Evolutionary conservation across 257 asterid species (phyloP).

Genomic region (Solanum dulcamara): DNA sequence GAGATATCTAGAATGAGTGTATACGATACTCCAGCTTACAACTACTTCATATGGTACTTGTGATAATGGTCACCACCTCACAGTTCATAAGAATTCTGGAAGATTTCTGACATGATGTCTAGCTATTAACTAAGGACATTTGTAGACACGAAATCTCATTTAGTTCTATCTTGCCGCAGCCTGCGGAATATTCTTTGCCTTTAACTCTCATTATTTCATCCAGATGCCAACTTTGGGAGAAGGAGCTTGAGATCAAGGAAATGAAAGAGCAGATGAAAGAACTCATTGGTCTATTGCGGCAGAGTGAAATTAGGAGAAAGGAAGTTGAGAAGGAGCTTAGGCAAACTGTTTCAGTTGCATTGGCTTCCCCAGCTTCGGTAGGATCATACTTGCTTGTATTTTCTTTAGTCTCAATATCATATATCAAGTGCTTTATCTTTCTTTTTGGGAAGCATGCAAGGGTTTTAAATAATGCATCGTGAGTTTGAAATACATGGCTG

Average conservation of each 20-base stretch:
- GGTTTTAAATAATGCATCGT: neutral
- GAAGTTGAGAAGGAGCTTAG: conserved; percentile 79
- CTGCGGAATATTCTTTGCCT: neutral
- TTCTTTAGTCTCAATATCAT: neutral
- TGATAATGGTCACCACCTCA: neutral
- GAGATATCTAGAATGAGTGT: neutral
- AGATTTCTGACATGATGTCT: neutral
- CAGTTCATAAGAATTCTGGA: neutral
- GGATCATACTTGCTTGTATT: conserved; percentile 6
- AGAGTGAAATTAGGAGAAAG: conserved; percentile 81
- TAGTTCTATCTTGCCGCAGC: neutral
- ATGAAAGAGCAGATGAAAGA: conserved; percentile 92
- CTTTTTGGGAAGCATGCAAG: neutral
- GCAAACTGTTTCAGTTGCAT: conserved; percentile 41
- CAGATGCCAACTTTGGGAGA: conserved; percentile 92
- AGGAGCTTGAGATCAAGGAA: conserved; percentile 77
- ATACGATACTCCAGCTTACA: neutral
- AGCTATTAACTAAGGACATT: neutral
- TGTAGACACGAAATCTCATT: neutral
- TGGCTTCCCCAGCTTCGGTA: conserved; percentile 77
- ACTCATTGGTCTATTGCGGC: conserved; percentile 68
- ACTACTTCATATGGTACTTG: neutral
- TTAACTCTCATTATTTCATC: neutral
- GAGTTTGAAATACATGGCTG: neutral
- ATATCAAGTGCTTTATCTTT: neutral